Conservation (phyloP, 2,329 filamentous ascomycete genomes). For the Pseudogymnoascus destructans region DNA sequence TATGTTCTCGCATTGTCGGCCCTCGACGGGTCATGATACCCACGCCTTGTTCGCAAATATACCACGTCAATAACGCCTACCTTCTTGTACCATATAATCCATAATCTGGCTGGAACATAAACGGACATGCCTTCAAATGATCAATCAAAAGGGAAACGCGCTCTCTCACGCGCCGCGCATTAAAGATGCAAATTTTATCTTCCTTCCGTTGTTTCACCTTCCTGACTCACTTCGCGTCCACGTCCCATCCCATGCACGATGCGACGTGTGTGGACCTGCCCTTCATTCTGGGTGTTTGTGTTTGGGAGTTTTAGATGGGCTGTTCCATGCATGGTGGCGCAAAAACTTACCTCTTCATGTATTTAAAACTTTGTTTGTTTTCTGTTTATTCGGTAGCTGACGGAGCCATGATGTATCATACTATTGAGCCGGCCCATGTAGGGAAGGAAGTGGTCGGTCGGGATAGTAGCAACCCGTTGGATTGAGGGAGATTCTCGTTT, state of each 20-base stretch:
- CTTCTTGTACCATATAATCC: slow-evolving; percentile 8
- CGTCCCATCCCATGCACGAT: background rate
- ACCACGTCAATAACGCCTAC: slow-evolving; percentile 9
- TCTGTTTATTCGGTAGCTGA: background rate
- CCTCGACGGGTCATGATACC: slow-evolving; percentile 8
- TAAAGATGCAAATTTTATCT: slow-evolving; percentile 1
- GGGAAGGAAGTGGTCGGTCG: background rate
- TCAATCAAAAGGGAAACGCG: background rate
- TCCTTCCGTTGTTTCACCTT: background rate
- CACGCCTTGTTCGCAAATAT: slow-evolving; percentile 9
- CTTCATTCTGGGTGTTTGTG: background rate
- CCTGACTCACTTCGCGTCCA: slow-evolving; percentile 5
- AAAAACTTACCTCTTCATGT: slow-evolving; percentile 7
- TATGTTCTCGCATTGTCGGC: slow-evolving; percentile 1
- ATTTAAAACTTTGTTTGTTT: slow-evolving; percentile 7
- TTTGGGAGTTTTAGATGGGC: slow-evolving; percentile 8
- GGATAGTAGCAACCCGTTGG: background rate
- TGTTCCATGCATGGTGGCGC: slow-evolving; percentile 5
- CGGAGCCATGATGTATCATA: background rate
- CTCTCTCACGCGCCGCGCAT: background rate
- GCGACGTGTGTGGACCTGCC: background rate
- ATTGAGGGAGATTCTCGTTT: background rate
- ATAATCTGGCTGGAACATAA: slow-evolving; percentile 7
- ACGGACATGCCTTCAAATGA: background rate
- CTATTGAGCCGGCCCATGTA: background rate